Percentiles rank a stretch among this genome's conserved stretches.
Conservation (phyloP, 345 rosid species). For the Heritiera fomes region DNA sequence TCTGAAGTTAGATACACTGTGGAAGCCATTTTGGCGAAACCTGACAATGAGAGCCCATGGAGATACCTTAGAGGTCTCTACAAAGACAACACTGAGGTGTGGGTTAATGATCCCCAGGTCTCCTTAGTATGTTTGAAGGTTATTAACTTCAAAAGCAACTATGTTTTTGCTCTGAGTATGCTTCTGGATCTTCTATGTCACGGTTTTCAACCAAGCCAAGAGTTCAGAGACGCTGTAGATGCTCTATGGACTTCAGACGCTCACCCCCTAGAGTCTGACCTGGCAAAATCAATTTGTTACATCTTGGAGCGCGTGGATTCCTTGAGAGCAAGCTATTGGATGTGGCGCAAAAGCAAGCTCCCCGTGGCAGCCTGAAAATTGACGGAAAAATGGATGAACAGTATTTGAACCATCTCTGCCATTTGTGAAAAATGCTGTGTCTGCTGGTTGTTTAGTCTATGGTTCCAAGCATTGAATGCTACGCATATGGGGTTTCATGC, state of each 20-base stretch:
- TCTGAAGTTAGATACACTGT: constrained; percentile 72
- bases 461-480: neutral
- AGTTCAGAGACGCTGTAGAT: constrained; percentile 52
- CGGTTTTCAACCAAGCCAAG: constrained; percentile 61
- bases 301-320: constrained; percentile 63
- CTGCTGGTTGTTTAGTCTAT: neutral
- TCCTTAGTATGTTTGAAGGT: constrained; percentile 65
- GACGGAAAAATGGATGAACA: neutral
- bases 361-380: constrained; percentile 18
- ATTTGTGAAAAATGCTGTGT: neutral
- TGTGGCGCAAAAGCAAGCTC: constrained; percentile 70
- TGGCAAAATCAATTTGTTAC: constrained; percentile 58
- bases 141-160: constrained; percentile 48
- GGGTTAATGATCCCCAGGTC: constrained; percentile 57
- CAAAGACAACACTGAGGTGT: constrained; percentile 48
- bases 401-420: neutral
- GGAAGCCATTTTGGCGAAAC: constrained; percentile 55
- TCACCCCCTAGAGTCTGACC: constrained; percentile 35
- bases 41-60: constrained; percentile 90
- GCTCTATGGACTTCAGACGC: constrained; percentile 48
- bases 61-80: constrained; percentile 83
- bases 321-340: constrained; percentile 76
- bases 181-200: constrained; percentile 77
- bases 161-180: constrained; percentile 62
- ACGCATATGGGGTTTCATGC: neutral